A percentile compares a stretch with the other conserved stretches of the same genome.
These are phyloP conservation scores for Amyloporia xantha DNA, from an alignment of 768 basidiomycete species.

Conservation along the genomic window DNA sequence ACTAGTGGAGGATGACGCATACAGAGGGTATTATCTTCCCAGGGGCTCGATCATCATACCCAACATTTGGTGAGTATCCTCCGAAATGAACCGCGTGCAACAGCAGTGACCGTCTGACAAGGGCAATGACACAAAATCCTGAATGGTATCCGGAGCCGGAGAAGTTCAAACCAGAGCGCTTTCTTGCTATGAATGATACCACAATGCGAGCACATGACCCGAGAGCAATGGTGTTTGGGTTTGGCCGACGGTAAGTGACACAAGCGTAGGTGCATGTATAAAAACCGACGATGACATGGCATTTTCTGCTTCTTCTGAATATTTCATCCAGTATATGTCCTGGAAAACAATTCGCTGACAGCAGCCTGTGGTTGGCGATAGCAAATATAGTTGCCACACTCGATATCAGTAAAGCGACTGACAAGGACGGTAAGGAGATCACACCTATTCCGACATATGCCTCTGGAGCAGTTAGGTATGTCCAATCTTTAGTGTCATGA, in stretches of 20 bases:
- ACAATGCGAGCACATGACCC: conserved; percentile 26
- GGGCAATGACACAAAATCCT: background rate
- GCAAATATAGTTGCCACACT: conserved; percentile 40
- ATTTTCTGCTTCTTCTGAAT: background rate
- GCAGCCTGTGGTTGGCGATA: conserved; percentile 38
- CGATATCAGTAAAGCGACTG: conserved; percentile 35
- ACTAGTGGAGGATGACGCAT: conserved; percentile 4
- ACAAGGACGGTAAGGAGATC: conserved; percentile 33
- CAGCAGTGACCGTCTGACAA: background rate
- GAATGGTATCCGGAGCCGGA: background rate
- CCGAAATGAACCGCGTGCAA: background rate
- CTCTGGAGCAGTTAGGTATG: conserved; percentile 28
- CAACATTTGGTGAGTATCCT: conserved; percentile 5
- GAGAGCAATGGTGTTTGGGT: conserved; percentile 46
- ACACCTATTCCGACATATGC: conserved; percentile 33
- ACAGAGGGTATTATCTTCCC: conserved; percentile 4
- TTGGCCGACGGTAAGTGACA: conserved; percentile 34
- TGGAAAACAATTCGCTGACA: conserved; percentile 44
- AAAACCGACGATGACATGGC: background rate
- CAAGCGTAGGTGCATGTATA: background rate
- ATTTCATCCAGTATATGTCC: conserved; percentile 39
- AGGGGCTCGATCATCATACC: conserved; percentile 6
- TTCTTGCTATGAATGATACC: conserved; percentile 8
- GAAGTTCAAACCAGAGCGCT: background rate
- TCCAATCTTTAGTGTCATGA: background rate